Evolutionary conservation across 1,284 basidiomycete species (phyloP), one percentile per base, ranked within the genome.

Genomic region (Gymnopus androsaceus): DNA sequence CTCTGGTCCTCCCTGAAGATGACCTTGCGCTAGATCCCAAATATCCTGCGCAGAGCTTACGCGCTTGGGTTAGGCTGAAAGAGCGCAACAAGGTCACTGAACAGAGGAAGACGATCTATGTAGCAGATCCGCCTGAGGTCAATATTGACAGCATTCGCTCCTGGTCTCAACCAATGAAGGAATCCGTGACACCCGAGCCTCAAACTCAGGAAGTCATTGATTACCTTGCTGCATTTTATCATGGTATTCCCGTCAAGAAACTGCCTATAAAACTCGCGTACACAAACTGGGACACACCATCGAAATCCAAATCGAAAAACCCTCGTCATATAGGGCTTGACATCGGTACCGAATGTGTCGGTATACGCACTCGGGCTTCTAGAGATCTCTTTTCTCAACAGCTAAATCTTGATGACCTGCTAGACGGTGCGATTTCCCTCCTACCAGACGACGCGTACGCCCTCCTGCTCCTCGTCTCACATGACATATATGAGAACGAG

Each of bases 381-480:
- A 51, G 46, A 21, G 67, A 69, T 42, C 40, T 62, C 2, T 73
- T 69, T 55, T 36, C 53, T 9, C 59, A 62, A 8, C 72, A 73
- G 47, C 64, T 73, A 21, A 72, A 72, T 47, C 62, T 73, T 9
- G 66, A 73, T 44, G 72, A 72, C 59, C 59, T 72, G 9, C 66
- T 73, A 19, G 72, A 73, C 23, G 67, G 63, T 17, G 69, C 72
- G 12, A 71, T 71, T 33, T 64, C 62, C 23, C 55, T 68, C 9
- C 61, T 73, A 3, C 71, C 72, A 1, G 51, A 64, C 14, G 68
- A 72, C 53, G 71, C 72, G 3, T 72, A 71, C 54, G 67, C 70
- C 9, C 61, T 73, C 8, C 55, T 73, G 8, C 53, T 73, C 4
- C 58, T 73, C 25, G 67, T 72, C 6, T 57, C 67, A 5, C 68